Evolutionary conservation across 148 eudicot genomes (phyloP).

Genomic region (Vaccinium macrocarpon): DNA sequence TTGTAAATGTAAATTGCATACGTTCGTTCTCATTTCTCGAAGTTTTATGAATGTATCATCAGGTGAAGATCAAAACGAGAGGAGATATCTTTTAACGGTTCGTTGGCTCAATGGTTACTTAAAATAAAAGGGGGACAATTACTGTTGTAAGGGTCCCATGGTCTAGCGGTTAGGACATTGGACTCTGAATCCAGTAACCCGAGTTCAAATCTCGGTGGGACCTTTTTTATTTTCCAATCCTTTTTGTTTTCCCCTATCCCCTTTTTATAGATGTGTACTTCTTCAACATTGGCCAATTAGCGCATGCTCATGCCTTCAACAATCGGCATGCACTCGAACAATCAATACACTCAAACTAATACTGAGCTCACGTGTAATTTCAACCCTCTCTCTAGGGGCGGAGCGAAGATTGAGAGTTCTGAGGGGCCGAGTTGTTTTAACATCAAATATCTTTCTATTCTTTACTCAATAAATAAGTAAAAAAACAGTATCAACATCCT

Average conservation of each 20-base stretch:
- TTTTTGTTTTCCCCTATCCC: neutral
- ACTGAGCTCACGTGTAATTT: too few relatives aligned
- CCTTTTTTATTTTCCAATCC: constrained; percentile 25
- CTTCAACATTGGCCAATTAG: too few relatives aligned
- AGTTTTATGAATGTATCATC: neutral
- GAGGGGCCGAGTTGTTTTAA: too few relatives aligned
- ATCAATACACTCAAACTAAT: too few relatives aligned
- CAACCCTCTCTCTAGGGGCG: too few relatives aligned
- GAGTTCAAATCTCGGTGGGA: constrained; percentile 77
- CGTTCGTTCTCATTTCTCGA: neutral
- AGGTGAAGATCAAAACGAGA: neutral
- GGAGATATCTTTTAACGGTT: neutral
- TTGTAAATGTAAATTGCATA: neutral
- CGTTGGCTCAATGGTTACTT: neutral
- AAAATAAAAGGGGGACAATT: neutral
- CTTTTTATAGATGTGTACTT: too few relatives aligned
- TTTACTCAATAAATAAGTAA: too few relatives aligned
- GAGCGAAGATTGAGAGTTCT: too few relatives aligned
- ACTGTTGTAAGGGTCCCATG: neutral
- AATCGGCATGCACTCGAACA: too few relatives aligned
- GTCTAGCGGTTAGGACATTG: constrained; percentile 5
- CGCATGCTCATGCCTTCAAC: too few relatives aligned
- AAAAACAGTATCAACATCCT: too few relatives aligned
- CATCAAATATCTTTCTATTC: too few relatives aligned
- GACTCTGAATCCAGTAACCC: constrained; percentile 38